These are phyloP conservation scores for Calocera cornea DNA, from an alignment of 768 basidiomycete species.

Conservation along the genomic window DNA sequence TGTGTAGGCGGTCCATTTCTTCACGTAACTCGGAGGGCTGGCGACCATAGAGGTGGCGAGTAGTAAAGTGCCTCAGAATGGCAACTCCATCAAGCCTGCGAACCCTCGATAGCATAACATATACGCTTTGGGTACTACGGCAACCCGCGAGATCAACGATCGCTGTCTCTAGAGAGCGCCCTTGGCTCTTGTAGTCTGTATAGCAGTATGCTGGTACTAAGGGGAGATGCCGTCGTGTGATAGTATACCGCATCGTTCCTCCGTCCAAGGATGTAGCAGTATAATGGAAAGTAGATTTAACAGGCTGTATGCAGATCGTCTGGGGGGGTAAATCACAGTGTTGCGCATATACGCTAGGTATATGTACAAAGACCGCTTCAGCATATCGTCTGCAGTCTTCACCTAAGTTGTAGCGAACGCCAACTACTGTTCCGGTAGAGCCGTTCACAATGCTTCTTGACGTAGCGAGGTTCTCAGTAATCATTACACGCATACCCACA, in stretches of 20 bases:
- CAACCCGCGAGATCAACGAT: conserved; percentile 20
- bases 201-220: conserved; percentile 21
- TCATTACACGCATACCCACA: conserved; percentile 6
- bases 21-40: neutral
- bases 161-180: conserved; percentile 16
- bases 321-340: neutral
- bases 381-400: neutral
- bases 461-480: neutral
- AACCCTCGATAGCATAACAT: conserved; percentile 25
- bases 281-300: neutral
- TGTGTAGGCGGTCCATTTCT: neutral
- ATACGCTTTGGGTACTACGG: conserved; percentile 15
- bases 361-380: neutral
- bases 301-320: neutral
- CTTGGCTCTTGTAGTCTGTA: conserved; percentile 23
- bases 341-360: neutral
- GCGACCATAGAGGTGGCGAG: conserved; percentile 12
- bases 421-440: neutral
- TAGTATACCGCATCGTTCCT: neutral
- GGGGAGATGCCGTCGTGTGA: conserved; percentile 13
- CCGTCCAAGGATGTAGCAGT: neutral
- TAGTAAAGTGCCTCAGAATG: conserved; percentile 18
- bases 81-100: conserved; percentile 15
- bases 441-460: neutral
- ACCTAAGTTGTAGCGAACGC: neutral